Percentiles rank a stretch among this genome's conserved stretches.
Evolutionary conservation across 129 eudicot species (phyloP).

Genomic region (Calendula officinalis): DNA sequence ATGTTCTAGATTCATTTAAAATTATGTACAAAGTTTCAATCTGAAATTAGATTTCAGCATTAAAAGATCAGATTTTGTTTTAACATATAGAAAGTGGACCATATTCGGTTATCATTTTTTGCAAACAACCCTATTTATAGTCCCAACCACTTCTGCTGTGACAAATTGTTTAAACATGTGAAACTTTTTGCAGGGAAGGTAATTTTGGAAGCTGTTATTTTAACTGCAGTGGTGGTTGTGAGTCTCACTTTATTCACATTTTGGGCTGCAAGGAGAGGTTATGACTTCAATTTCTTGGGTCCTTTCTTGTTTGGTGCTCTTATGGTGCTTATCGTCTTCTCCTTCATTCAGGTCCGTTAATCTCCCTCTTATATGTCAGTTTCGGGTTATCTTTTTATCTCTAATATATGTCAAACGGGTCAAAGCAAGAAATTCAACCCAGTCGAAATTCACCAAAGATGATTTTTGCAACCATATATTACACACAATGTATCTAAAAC

Average conservation of each 20-base stretch:
- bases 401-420: too few relatives aligned
- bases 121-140: not conserved
- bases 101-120: not conserved
- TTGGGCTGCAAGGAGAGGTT: conserved; percentile 86
- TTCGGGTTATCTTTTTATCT: too few relatives aligned
- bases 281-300: conserved; percentile 72
- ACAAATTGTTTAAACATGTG: not conserved
- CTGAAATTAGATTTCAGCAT: not conserved
- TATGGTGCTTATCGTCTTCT: conserved; percentile 52
- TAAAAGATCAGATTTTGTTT: not conserved
- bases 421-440: too few relatives aligned
- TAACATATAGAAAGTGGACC: not conserved
- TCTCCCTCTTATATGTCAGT: not conserved
- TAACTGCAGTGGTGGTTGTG: conserved; percentile 64
- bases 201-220: conserved; percentile 56
- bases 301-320: conserved; percentile 77
- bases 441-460: too few relatives aligned
- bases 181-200: conserved; percentile 50
- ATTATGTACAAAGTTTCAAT: too few relatives aligned
- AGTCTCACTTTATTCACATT: conserved; percentile 76
- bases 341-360: conserved; percentile 56
- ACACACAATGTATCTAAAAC: too few relatives aligned
- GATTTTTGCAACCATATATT: too few relatives aligned
- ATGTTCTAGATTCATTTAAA: too few relatives aligned
- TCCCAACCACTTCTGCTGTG: not conserved